A percentile compares a stretch with the other conserved stretches of the same genome.
Conservation (phyloP, 257 asterid genomes). For the Cynanchum wilfordii region DNA sequence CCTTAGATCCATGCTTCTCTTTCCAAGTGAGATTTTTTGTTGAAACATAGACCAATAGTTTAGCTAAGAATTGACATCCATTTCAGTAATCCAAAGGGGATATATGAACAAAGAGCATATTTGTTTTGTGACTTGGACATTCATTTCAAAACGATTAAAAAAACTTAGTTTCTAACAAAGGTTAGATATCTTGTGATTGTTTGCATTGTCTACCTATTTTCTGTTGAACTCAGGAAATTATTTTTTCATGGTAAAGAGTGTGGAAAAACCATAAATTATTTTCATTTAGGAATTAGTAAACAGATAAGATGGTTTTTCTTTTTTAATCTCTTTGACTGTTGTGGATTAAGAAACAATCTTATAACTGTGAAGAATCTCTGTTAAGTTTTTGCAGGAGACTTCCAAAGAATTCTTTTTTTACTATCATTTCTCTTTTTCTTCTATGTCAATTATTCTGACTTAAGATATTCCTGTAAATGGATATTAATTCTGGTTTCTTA, state of each 20-base stretch:
- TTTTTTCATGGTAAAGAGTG: too few species aligned
- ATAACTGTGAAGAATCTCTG: not conserved
- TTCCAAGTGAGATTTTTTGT: not conserved
- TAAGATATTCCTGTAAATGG: constrained; percentile 13
- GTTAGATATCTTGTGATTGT: not conserved
- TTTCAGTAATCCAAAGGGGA: not conserved
- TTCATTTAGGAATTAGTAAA: not conserved
- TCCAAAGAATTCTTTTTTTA: not conserved
- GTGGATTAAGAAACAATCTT: not conserved
- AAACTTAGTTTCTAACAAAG: not conserved
- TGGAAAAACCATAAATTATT: not conserved
- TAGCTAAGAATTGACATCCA: not conserved
- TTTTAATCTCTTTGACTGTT: not conserved
- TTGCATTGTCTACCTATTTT: not conserved
- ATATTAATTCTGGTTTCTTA: constrained; percentile 25
- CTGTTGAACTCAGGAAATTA: not conserved
- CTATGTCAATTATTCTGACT: constrained; percentile 10
- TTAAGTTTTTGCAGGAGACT: not conserved
- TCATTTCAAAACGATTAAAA: not conserved
- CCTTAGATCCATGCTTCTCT: not conserved
- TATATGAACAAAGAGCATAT: not conserved
- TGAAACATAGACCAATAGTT: not conserved
- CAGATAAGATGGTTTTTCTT: not conserved
- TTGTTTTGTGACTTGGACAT: not conserved
- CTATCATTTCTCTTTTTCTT: not conserved